Base-by-base conservation (phyloP, 2,329 filamentous ascomycete species). In the Microdochium nivale region DNA sequence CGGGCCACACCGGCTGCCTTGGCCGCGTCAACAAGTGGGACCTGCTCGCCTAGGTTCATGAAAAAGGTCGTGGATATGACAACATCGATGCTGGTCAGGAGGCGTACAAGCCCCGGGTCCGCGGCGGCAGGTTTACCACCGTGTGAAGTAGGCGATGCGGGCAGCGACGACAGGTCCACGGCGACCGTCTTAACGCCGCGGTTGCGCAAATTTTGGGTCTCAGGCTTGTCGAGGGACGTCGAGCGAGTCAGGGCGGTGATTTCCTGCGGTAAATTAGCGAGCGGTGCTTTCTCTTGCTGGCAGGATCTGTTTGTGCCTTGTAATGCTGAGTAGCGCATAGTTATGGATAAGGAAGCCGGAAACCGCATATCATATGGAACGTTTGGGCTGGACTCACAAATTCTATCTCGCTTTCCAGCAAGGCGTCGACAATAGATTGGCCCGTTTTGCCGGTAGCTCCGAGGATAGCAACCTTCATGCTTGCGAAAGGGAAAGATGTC, bases 161-260 rank as follows among this genome's bases (percentile, higher is more conserved):
- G 32, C 32, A 16, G 32, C 32, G 32, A 16, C 32, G 32, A 16
- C 32, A 16, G 60, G 55, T 80, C 74, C 21, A 64, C 65, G 14
- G 67, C 56, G 21, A 70, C 66, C 49, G 79, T 62, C 21, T 69
- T 62, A 19, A 79, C 62, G 2, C 76, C 75, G 8, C 64, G 67
- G 3, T 67, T 61, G 54, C 65, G 57, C 19, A 81, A 63, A 0
- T 60, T 60, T 2, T 63, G 51, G 35, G 72, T 68, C 14, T 68
- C 67, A 2, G 73, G 70, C 50, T 77, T 81, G 23, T 69, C 56
- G n/a, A 71, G 56, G 1, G 77, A 80, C 3, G 66, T 57, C 9
- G 70, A 68, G 19, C 77, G 71, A 8, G 72, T 65, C 14, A 80
- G 65, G 21, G 70, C 71, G 16, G 67, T 68, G 5, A 80, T 66